A percentile compares a stretch with the other conserved stretches of the same genome.
Evolutionary conservation across 192 early-diverging fungal species (phyloP).

Genomic region (Jimgerdemannia flammicorona): DNA sequence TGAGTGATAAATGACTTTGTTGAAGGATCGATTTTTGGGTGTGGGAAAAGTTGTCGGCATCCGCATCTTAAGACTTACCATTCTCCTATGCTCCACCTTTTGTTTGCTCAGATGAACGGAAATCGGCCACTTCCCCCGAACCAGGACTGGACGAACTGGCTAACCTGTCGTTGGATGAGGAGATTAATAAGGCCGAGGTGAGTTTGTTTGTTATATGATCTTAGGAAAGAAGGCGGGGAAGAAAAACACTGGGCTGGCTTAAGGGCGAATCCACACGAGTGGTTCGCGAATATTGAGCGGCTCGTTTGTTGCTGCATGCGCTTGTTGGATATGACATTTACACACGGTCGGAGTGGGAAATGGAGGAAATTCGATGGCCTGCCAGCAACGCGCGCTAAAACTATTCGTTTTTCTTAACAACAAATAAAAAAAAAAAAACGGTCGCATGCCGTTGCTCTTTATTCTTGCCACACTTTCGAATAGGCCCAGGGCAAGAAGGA

Average conservation of each 20-base stretch:
- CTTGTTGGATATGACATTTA: no score
- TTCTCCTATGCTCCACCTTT: no score
- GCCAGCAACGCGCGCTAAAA: no score
- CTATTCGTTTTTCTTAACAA: no score
- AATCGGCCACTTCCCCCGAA: conserved; percentile 1
- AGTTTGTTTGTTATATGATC: neutral
- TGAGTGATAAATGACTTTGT: neutral
- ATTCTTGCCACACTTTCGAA: neutral
- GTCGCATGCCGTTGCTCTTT: no score
- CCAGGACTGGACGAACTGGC: conserved; percentile 10
- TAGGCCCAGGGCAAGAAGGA: conserved; percentile 6
- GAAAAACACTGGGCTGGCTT: neutral
- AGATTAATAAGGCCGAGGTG: neutral
- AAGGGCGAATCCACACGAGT: neutral
- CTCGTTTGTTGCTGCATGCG: no score
- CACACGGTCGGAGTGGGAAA: no score
- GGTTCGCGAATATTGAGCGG: no score
- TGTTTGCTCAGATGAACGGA: neutral
- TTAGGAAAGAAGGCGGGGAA: neutral
- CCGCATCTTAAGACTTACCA: no score
- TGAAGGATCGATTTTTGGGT: neutral
- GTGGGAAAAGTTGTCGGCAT: neutral
- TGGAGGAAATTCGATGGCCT: no score
- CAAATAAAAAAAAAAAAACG: no score
- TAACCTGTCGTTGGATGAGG: conserved; percentile 3